Conservation (phyloP, 1,139 yeast species). For the Magnusiomyces ingens region DNA sequence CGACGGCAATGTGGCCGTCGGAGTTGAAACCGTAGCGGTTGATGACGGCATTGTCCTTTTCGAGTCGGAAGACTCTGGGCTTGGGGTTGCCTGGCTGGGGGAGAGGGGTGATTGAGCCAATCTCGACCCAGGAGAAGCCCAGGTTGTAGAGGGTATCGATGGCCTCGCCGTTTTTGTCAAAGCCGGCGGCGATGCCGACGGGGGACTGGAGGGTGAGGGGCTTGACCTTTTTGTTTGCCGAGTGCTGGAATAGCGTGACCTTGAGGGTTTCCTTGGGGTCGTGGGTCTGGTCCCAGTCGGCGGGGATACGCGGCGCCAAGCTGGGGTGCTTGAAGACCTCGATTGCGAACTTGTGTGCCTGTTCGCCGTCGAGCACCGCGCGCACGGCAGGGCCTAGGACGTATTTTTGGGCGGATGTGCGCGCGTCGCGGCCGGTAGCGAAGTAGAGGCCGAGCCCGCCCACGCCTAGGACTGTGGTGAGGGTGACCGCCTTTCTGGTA, state of each 20-base stretch:
- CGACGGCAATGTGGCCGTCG: constrained; percentile 72
- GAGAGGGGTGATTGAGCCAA: constrained; percentile 87
- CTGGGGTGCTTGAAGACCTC: constrained; percentile 50
- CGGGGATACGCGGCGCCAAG: constrained; percentile 29
- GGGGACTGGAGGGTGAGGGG: constrained; percentile 54
- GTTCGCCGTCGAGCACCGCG: constrained; percentile 69
- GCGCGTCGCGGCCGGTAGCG: constrained; percentile 59
- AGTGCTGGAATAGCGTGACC: constrained; percentile 28
- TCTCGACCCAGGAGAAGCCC: constrained; percentile 87
- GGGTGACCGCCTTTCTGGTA: constrained; percentile 16
- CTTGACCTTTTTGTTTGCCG: constrained; percentile 27
- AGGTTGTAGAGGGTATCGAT: constrained; percentile 68
- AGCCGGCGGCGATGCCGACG: constrained; percentile 91
- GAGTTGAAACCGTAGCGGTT: constrained; percentile 95
- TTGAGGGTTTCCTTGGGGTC: constrained; percentile 30
- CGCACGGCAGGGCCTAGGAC: constrained; percentile 71
- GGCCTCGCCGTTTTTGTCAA: constrained; percentile 93
- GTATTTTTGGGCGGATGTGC: constrained; percentile 79
- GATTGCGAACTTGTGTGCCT: constrained; percentile 75
- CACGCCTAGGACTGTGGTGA: constrained; percentile 30
- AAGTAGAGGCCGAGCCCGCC: constrained; percentile 34
- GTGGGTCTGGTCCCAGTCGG: constrained; percentile 26
- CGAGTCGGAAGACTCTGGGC: constrained; percentile 84
- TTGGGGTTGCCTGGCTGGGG: constrained; percentile 92
- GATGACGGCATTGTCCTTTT: constrained; percentile 81